Evolutionary conservation across 352 stramenopile species (phyloP), one percentile per base, ranked within the genome.

Genomic region (Phytophthora tentaculata): DNA sequence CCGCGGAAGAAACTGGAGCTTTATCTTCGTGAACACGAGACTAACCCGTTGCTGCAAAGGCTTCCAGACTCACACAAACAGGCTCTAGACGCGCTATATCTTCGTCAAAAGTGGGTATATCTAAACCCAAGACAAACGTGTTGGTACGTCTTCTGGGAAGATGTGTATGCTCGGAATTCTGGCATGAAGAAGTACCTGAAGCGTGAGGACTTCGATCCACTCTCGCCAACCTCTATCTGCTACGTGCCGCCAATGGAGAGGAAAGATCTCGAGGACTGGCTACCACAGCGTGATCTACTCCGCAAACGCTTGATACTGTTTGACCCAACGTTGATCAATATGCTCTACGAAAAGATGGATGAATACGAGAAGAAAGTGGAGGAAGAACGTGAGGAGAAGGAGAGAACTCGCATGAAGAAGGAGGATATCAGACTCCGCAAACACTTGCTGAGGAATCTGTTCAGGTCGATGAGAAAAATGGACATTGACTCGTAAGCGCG

Each of bases 91-190:
- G 19, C 44, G 3, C 44, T 50, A 20, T 50, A 50, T 50, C 44
- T 50, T 17, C 44, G 20, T 28, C 44, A 48, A 48, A 23, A 50
- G 44, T 28, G 44, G 19, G n/a, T 50, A 10, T 48, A 24, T 5
- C 8, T 48, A 4, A 48, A 48, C 19, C 41, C 41, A 14, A 48
- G 41, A 68, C 48, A 73, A 54, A 55, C 53, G 76, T 48, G 41
- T 17, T 86, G 78, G 78, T 86, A 75, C 41, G 66, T 84, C 24
- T 86, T 86, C 65, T 86, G 70, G 67, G 73, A 84, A 49, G 75
- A 83, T 41, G 63, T 86, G 14, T 80, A 63, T 37, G 64, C 56
- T 13, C 64, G 74, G 20, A 86, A 84, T 45, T 47, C 65, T 17
- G 63, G 63, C 0, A 82, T 86, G 70, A 54, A 32, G 23, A 54